Percentiles rank a stretch among this genome's conserved stretches.
These are phyloP conservation scores for Heracleum sosnowskyi DNA, from an alignment of 129 eudicot genomes.

Conservation along the genomic window DNA sequence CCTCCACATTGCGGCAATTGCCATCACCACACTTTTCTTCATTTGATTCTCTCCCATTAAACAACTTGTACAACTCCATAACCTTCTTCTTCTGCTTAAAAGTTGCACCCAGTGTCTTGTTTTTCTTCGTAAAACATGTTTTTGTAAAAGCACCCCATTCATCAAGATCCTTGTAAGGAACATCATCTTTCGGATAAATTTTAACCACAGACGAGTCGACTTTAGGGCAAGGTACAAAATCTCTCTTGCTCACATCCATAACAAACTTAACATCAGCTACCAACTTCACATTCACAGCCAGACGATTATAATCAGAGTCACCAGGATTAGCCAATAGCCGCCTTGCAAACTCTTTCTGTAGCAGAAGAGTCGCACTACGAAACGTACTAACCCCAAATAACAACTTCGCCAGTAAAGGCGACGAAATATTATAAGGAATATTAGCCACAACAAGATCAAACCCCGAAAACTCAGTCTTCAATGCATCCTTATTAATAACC, in stretches of 20 bases:
- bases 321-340: slow-evolving; percentile 91
- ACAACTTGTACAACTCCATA: slow-evolving; percentile 57
- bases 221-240: slow-evolving; percentile 73
- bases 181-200: slow-evolving; percentile 47
- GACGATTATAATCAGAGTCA: slow-evolving; percentile 70
- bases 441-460: slow-evolving; percentile 96
- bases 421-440: slow-evolving; percentile 78
- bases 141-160: slow-evolving; percentile 98
- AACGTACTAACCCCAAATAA: slow-evolving; percentile 57
- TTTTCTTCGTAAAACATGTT: slow-evolving; percentile 79
- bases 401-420: slow-evolving; percentile 82
- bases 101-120: slow-evolving; percentile 86
- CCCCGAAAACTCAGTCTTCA: slow-evolving; percentile 64
- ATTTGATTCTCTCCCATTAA: slow-evolving; percentile 10
- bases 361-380: slow-evolving; percentile 64
- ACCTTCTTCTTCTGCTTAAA: slow-evolving; percentile 80
- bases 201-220: slow-evolving; percentile 87
- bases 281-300: slow-evolving; percentile 80
- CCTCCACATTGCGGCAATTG: slow-evolving; percentile 13
- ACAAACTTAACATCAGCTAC: slow-evolving; percentile 76
- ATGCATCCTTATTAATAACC: slow-evolving; percentile 71
- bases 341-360: slow-evolving; percentile 91
- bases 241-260: slow-evolving; percentile 87
- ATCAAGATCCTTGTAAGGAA: slow-evolving; percentile 53
- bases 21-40: slow-evolving; percentile 13